These are phyloP conservation scores for Aphanomyces cochlioides DNA, from an alignment of 352 stramenopile species.

Conservation along the genomic window DNA sequence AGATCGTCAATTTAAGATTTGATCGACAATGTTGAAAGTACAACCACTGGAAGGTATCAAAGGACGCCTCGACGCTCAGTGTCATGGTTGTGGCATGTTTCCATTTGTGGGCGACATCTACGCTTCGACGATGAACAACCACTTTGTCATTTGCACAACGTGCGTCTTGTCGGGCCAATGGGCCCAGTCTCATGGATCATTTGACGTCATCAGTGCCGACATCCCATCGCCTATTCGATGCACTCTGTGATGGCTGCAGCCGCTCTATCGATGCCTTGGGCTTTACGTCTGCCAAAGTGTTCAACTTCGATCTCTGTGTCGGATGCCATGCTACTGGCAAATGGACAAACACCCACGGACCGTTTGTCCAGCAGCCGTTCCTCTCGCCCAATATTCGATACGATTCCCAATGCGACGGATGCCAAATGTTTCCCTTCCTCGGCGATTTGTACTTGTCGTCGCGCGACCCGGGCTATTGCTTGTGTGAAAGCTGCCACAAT, in stretches of 20 bases:
- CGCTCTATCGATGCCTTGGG: background rate
- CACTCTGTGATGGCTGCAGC: background rate
- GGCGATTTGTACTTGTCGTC: background rate
- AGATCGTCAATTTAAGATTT: too few species aligned
- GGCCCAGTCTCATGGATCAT: background rate
- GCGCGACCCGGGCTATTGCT: background rate
- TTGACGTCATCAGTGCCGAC: background rate
- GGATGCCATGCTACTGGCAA: background rate
- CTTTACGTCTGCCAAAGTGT: background rate
- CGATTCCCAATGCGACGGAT: constrained; percentile 12
- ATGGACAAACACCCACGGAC: background rate
- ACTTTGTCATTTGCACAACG: background rate
- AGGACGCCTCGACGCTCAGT: constrained; percentile 4
- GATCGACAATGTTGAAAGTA: too few species aligned
- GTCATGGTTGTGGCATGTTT: background rate
- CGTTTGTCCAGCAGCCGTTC: constrained; percentile 1
- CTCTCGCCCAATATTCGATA: background rate
- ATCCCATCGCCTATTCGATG: background rate
- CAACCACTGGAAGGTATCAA: too few species aligned
- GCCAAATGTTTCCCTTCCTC: constrained; percentile 7
- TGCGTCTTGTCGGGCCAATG: background rate
- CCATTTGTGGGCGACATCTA: constrained; percentile 1
- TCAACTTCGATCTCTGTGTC: background rate
- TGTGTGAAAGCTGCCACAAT: background rate
- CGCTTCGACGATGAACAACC: background rate